These are phyloP conservation scores for Cucumis cinereus DNA, from an alignment of 306 rosid species.

Conservation along the genomic window DNA sequence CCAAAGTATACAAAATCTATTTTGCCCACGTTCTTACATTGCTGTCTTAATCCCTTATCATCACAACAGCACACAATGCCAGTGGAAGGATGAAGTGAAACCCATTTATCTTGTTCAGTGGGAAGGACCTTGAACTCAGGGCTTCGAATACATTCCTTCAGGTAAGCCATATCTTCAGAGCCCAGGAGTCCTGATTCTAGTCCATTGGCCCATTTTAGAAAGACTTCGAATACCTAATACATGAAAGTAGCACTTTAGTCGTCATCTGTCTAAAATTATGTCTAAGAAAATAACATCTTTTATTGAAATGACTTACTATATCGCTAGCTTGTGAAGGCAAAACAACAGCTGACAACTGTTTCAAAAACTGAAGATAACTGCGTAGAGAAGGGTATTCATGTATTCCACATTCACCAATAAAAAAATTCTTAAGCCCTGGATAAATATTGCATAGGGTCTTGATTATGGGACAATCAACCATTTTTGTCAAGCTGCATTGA, in stretches of 20 bases:
- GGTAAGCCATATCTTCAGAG: conserved; percentile 37
- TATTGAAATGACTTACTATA: conserved; percentile 34
- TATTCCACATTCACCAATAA: conserved; percentile 53
- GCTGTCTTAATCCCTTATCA: conserved; percentile 43
- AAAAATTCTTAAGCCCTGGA: conserved; percentile 70
- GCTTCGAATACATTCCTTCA: conserved; percentile 54
- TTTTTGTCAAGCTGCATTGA: conserved; percentile 19
- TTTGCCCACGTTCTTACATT: conserved; percentile 53
- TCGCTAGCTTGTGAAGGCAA: conserved; percentile 70
- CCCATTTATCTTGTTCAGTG: conserved; percentile 83
- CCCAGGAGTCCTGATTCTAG: conserved; percentile 46
- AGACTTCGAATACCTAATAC: conserved; percentile 63
- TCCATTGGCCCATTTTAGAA: conserved; percentile 70
- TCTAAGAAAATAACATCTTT: conserved; percentile 4
- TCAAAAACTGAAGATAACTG: conserved; percentile 66
- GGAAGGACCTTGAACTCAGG: conserved; percentile 66
- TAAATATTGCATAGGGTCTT: conserved; percentile 50
- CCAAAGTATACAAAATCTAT: conserved; percentile 58
- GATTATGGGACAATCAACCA: conserved; percentile 24
- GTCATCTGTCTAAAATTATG: conserved; percentile 8
- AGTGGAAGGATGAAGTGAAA: conserved; percentile 69
- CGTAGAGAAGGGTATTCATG: conserved; percentile 56
- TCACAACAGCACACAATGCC: conserved; percentile 88
- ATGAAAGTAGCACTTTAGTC: conserved; percentile 12
- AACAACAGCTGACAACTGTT: conserved; percentile 49